Evolutionary conservation across 306 rosid genomes (phyloP).

Genomic region (Benincasa hispida): DNA sequence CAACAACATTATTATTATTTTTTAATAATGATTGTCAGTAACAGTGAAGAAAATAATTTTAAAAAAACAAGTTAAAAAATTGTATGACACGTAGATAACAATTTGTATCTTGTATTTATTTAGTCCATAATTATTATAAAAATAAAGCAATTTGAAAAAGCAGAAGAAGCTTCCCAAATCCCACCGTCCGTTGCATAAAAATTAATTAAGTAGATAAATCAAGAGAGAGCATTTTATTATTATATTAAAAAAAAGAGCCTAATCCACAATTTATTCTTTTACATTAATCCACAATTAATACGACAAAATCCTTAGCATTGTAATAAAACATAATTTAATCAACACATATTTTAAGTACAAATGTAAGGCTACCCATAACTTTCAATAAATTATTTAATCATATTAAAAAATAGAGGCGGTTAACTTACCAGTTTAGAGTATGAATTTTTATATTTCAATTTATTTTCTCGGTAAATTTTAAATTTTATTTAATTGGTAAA

Average conservation of each 20-base stretch:
- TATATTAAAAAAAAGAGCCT: not conserved
- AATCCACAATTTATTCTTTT: too few relatives aligned
- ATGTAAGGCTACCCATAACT: not conserved
- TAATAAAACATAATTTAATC: too few relatives aligned
- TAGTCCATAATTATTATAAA: not conserved
- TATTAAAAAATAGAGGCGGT: too few relatives aligned
- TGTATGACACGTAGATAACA: not conserved
- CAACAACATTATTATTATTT: not conserved
- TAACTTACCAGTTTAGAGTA: too few relatives aligned
- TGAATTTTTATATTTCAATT: too few relatives aligned
- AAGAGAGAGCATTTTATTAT: not conserved
- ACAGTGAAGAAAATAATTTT: not conserved
- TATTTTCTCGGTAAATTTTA: too few relatives aligned
- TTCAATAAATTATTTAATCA: not conserved
- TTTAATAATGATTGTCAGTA: not conserved
- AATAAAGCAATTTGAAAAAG: not conserved
- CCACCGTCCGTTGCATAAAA: not conserved
- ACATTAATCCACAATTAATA: not conserved
- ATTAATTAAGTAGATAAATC: not conserved
- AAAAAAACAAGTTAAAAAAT: not conserved
- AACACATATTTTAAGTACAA: not conserved
- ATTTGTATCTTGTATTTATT: not conserved
- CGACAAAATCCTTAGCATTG: not conserved
- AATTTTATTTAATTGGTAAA: too few relatives aligned
- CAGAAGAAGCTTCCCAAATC: not conserved